A percentile compares a stretch with the other conserved stretches of the same genome.
Conservation (phyloP, 495 filamentous ascomycete genomes). For the Xylaria acuta region DNA sequence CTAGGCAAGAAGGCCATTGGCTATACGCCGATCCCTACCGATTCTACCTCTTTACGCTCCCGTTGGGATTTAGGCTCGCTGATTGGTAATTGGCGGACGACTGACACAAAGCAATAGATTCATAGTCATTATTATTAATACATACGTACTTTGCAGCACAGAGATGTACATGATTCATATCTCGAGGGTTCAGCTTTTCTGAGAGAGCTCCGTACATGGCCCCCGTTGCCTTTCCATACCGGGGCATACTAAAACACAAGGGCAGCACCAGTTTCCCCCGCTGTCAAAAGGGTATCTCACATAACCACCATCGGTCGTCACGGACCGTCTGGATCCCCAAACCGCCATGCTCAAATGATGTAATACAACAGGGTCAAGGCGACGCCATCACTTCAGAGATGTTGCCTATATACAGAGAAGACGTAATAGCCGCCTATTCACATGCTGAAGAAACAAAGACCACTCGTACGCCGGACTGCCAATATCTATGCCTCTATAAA, state of each 20-base stretch:
- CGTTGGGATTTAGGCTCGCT: neutral
- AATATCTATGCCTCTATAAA: neutral
- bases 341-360: slow-evolving; percentile 1
- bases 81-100: neutral
- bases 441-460: neutral
- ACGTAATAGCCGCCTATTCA: neutral
- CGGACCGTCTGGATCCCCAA: neutral
- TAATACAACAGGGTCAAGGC: neutral
- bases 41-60: neutral
- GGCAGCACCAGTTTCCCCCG: neutral
- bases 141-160: neutral
- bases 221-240: neutral
- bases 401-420: neutral
- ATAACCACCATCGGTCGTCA: neutral
- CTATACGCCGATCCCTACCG: neutral
- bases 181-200: neutral
- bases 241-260: neutral
- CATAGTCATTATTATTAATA: neutral
- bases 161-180: neutral
- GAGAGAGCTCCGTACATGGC: neutral
- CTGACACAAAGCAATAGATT: neutral
- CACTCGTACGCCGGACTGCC: slow-evolving; percentile 1
- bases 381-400: neutral
- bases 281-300: neutral
- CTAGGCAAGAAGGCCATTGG: neutral